Evolutionary conservation across 2,329 filamentous ascomycete genomes (phyloP).

Genomic region (Coleophoma cylindrospora): DNA sequence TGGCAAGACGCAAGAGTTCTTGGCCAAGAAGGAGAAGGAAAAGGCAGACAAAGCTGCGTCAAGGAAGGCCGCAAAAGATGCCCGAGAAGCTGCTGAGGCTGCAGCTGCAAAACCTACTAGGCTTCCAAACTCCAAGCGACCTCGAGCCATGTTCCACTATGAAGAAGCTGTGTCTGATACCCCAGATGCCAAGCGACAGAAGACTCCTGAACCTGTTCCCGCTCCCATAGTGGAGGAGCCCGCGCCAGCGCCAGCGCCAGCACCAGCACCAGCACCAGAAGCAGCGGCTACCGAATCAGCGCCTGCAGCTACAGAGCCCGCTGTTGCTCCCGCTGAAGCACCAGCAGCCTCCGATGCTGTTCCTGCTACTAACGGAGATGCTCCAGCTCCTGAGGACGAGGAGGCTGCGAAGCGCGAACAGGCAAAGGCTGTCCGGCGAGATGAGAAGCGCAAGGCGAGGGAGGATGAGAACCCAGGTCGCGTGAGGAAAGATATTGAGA

Average conservation of each 20-base stretch:
- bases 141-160: constrained; percentile 66
- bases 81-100: constrained; percentile 39
- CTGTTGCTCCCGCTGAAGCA: not conserved
- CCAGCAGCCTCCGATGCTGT: constrained; percentile 2
- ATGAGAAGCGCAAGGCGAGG: constrained; percentile 22
- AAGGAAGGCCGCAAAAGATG: constrained; percentile 55
- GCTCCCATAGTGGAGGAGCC: too few relatives aligned
- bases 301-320: constrained; percentile 1
- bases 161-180: constrained; percentile 52
- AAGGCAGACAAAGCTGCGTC: constrained; percentile 61
- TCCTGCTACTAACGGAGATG: constrained; percentile 5
- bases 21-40: constrained; percentile 78
- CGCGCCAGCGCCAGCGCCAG: constrained; percentile 3
- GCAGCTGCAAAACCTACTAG: constrained; percentile 49
- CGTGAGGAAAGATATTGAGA: constrained; percentile 64
- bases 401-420: constrained; percentile 18
- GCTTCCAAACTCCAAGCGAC: constrained; percentile 68
- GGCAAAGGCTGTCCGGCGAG: constrained; percentile 21
- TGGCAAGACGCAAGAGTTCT: constrained; percentile 75
- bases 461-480: constrained; percentile 40
- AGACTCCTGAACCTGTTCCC: constrained; percentile 23
- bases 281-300: constrained; percentile 4
- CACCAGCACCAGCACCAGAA: constrained; percentile 4
- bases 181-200: constrained; percentile 35
- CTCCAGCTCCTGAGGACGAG: constrained; percentile 11